Evolutionary conservation across 2,329 filamentous ascomycete species (phyloP), one percentile per base, ranked within the genome.

Genomic region (Byssothecium circinans): DNA sequence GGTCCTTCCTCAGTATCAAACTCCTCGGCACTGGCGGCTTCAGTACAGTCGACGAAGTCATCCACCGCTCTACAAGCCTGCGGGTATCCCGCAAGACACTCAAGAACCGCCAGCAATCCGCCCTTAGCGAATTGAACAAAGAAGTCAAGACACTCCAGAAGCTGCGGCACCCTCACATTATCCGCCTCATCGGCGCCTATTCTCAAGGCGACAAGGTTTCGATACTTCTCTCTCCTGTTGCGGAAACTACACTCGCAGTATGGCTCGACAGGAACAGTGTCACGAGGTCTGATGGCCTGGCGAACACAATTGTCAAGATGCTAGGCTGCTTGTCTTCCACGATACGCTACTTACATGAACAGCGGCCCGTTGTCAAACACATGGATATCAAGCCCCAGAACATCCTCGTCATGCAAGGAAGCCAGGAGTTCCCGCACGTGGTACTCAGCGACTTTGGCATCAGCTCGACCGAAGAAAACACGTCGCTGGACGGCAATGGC

Each of bases 331-430:
- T 71, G 7, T 54, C 61, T 2, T 68, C 66, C 2, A 66, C 68
- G 10, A 53, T 71, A 6, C 54, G 66, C 10, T 70, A 71, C 46
- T 59, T 71, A 6, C 68, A 71, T 20, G 67, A 68, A 45, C 65
- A 69, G 51, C 62, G 66, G 12, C 68, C 67, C 5, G 57, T 67
- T 20, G 52, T 70, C 23, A 69, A 62, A 38, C 68, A 71, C 23
- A 65, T 68, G 62, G 68, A 71, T 22, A 71, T 71, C 53, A 71
- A 71, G 43, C 68, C 68, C 3, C 63, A 69, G 47, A 71, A 71
- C 60, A 67, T 71, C 11, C 58, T 71, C n/a, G 59, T 71, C 10
- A 58, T 63, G 7, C 55, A 64, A 36, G 58, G 62, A 36, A 55
- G 64, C 25, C 49, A 58, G 36, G 60, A 64, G 14, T 58, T 62